Evolutionary conservation across 2,329 filamentous ascomycete genomes (phyloP), one percentile per base, ranked within the genome.

Genomic region (Rhynchosporium secalis): DNA sequence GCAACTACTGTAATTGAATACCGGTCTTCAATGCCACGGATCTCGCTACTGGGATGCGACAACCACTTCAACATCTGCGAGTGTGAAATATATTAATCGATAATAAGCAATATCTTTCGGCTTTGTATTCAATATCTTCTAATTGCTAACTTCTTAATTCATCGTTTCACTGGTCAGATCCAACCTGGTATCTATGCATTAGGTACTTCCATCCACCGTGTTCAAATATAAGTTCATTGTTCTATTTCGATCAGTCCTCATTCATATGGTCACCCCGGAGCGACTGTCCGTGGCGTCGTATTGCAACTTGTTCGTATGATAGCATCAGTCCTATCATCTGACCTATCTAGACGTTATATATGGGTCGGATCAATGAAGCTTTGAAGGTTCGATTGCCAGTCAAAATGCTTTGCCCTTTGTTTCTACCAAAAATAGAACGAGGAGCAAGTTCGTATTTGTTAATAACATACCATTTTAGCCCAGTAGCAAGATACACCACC

Each of bases 141-240:
- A 1, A 20, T 20, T 20, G 20, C 20, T 20, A 20, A 20, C 20
- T 20, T 20, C 20, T 20, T 20, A 20, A 20, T 20, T 20, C 20
- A 20, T 20, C 20, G 20, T 20, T 20, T 20, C 20, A 20, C 20
- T 20, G 20, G 1, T 20, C 20, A 20, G 20, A 20, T 20, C 20
- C 20, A 20, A 20, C 20, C 20, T 20, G 20, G 20, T 20, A 20
- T 20, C 20, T 20, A 20, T 20, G 20, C 20, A 29, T 28, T 33
- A 4, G 10, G 7, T 49, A 49, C 36, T 58, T 51, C 51, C 51
- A 28, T n/a, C 51, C 49, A 45, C 28, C 59, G 49, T 56, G 26
- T 51, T 33, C 51, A 52, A 52, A 59, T 59, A 52, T 52, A 43
- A 33, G 38, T 52, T 26, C 36, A 40, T 51, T 59, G 57, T 20